Conservation (phyloP, 2,329 filamentous ascomycete species). For the Sporothrix schenckii region DNA sequence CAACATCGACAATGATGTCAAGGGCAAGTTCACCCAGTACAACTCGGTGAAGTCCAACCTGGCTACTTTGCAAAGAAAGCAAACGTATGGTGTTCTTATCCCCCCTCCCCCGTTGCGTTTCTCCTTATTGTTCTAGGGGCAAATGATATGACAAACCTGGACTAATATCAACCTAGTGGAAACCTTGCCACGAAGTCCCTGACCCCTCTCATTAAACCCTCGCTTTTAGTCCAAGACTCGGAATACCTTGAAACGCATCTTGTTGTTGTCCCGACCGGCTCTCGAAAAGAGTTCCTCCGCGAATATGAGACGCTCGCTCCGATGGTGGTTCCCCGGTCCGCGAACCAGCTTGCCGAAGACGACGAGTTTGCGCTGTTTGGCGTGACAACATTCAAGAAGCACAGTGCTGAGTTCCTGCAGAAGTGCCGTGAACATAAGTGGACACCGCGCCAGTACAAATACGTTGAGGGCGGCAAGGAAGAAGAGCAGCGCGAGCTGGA, state of each 20-base stretch:
- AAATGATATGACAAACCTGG: background rate
- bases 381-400: conserved; percentile 92
- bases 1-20: conserved; percentile 94
- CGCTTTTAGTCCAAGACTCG: conserved; percentile 79
- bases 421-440: conserved; percentile 92
- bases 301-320: conserved; percentile 84
- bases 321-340: conserved; percentile 93
- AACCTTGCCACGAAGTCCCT: conserved; percentile 95
- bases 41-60: conserved; percentile 87
- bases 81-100: conserved; percentile 65
- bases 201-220: conserved; percentile 81
- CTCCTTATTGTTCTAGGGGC: too few relatives aligned
- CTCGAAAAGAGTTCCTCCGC: conserved; percentile 84
- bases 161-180: conserved; percentile 59
- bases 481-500: conserved; percentile 87
- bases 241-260: conserved; percentile 97
- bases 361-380: conserved; percentile 87
- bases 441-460: conserved; percentile 92
- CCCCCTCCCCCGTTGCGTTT: too few relatives aligned
- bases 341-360: conserved; percentile 77
- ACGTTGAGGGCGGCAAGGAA: conserved; percentile 85
- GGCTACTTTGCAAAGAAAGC: conserved; percentile 77
- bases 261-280: conserved; percentile 78
- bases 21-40: conserved; percentile 91
- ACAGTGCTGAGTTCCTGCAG: conserved; percentile 81